A percentile compares a stretch with the other conserved stretches of the same genome.
Evolutionary conservation across 306 rosid genomes (phyloP).

Genomic region (Quercus glauca): DNA sequence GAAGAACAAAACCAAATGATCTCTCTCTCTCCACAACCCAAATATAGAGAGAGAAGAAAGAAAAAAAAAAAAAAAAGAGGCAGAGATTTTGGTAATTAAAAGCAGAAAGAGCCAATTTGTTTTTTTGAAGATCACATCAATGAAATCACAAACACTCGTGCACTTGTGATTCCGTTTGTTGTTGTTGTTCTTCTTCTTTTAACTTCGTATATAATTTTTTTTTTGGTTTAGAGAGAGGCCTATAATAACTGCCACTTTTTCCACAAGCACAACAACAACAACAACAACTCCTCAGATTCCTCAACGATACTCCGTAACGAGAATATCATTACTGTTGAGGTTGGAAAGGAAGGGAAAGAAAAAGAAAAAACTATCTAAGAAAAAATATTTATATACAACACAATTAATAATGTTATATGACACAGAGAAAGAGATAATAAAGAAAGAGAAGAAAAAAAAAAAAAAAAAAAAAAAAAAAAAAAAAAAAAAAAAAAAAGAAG

Average conservation of each 20-base stretch:
- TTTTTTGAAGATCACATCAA: constrained; percentile 47
- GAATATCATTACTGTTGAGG: constrained; percentile 57
- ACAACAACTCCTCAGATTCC: constrained; percentile 55
- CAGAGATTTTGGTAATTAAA: constrained; percentile 21
- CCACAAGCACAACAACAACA: constrained; percentile 17
- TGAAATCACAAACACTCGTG: constrained; percentile 55
- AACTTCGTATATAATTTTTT: background rate
- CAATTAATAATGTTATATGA: background rate
- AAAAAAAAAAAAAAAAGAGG: background rate
- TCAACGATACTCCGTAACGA: constrained; percentile 53
- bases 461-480: background rate
- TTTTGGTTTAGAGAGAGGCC: background rate
- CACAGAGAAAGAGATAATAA: background rate
- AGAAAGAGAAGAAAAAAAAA: background rate
- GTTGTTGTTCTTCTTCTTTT: background rate
- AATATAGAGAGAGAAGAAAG: constrained; percentile 1
- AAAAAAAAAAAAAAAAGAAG: background rate
- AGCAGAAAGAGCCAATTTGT: constrained; percentile 27
- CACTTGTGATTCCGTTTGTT: constrained; percentile 37
- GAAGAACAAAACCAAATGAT: background rate
- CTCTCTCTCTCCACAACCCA: constrained; percentile 22
- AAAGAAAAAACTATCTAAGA: background rate
- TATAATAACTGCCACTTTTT: constrained; percentile 38
- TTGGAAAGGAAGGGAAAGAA: constrained; percentile 16
- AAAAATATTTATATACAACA: constrained; percentile 18